Evolutionary conservation across 495 filamentous ascomycete genomes (phyloP), one percentile per base, ranked within the genome.

Genomic region (Trichoderma asperelloides): DNA sequence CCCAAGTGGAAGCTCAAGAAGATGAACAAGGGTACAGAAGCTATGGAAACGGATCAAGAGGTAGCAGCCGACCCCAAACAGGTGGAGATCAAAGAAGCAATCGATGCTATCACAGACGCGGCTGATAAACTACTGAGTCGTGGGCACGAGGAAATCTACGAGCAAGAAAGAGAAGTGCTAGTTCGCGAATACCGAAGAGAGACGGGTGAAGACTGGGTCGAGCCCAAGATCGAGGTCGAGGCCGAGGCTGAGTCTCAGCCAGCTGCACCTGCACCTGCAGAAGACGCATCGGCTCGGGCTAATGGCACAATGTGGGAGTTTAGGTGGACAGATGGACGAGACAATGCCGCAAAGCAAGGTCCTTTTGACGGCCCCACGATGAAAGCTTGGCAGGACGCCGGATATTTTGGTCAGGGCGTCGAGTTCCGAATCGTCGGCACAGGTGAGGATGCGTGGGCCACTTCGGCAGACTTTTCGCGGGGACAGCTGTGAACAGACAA

Each of bases 351-450:
- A 63, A 82, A 84, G 40, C 90, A 98, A 76, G 96, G 95, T 0
- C 93, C 93, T 1, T 98, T 93, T 74, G 91, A 96, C 71, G 87
- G 84, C 16, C 71, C 79, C 0, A 92, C 88, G 63, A 98, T 98
- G 95, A 82, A 83, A 60, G 88, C 89, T 0, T 98, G 95, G 95
- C 85, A 88, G 68, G 84, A 88, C 66, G 91, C 92, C 13, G 96
- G 96, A 6, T 98, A 97, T 70, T 98, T 98, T 78, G 92, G 88
- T 2, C 91, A 96, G 70, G 94, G 91, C 0, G 91, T 96, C 28
- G 94, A 98, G 74, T 98, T 98, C 73, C 81, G 89, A 65, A 81
- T 77, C 51, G 85, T 79, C 6, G 88, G 86, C 15, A 83, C 85
- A 65, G 39, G 16, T 3, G 55, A 60, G 23, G 55, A n/a, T 16